Conservation (phyloP, 345 rosid genomes). For the Populus ilicifolia region DNA sequence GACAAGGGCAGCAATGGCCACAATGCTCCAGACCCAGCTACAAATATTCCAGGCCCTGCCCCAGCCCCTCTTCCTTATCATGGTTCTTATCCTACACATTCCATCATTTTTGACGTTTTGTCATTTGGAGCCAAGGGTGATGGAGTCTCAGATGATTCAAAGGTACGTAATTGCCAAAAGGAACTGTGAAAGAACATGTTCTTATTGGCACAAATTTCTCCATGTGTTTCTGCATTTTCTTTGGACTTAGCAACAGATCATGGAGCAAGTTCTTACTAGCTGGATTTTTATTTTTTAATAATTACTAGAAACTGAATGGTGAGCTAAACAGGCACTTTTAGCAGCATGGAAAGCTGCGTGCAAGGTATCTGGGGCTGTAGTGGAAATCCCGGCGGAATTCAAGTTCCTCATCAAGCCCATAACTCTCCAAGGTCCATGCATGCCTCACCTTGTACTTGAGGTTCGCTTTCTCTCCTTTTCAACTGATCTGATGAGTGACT, state of each 20-base stretch:
- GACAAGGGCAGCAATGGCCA: constrained; percentile 14
- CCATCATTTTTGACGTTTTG: constrained; percentile 37
- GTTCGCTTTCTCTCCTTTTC: constrained; percentile 31
- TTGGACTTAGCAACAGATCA: not conserved
- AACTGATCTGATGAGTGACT: not conserved
- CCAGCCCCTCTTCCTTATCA: constrained; percentile 29
- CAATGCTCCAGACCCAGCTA: constrained; percentile 10
- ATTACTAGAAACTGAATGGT: not conserved
- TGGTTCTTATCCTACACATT: constrained; percentile 10
- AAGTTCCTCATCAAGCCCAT: constrained; percentile 47
- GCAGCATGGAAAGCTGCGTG: constrained; percentile 68
- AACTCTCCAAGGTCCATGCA: constrained; percentile 64
- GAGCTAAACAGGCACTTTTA: constrained; percentile 37
- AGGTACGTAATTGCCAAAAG: constrained; percentile 19
- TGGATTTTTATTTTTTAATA: not conserved
- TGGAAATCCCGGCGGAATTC: constrained; percentile 47
- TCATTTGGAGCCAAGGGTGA: constrained; percentile 58
- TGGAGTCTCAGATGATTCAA: constrained; percentile 58
- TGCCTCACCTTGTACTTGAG: constrained; percentile 55
- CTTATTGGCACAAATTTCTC: not conserved
- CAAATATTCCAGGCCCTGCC: constrained; percentile 24
- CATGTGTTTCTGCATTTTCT: not conserved
- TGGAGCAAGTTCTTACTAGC: not conserved
- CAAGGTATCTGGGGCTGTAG: constrained; percentile 35
- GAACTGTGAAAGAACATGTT: no score